A percentile compares a stretch with the other conserved stretches of the same genome.
Conservation (phyloP, 2,329 filamentous ascomycete genomes). For the Exophiala mesophila region DNA sequence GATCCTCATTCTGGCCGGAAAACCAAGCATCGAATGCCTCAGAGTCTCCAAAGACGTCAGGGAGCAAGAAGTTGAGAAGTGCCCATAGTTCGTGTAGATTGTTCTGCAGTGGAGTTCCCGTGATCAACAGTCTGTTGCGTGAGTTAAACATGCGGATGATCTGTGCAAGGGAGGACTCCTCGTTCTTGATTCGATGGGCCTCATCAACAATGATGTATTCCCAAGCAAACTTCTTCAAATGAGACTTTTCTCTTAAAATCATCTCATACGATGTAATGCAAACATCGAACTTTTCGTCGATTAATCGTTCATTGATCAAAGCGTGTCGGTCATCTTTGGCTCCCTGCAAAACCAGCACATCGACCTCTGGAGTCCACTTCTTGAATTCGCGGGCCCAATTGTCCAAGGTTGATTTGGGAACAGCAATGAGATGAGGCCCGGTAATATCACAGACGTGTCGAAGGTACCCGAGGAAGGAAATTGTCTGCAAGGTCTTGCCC, state of each 20-base stretch:
- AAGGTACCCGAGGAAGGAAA: constrained; percentile 91
- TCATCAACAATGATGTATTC: constrained; percentile 99
- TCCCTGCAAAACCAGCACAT: constrained; percentile 88
- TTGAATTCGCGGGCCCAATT: constrained; percentile 97
- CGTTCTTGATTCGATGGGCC: constrained; percentile 98
- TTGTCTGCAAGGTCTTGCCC: constrained; percentile 95
- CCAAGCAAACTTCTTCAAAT: constrained; percentile 97
- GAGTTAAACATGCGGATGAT: constrained; percentile 96
- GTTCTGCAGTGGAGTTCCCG: constrained; percentile 93
- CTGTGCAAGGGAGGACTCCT: constrained; percentile 92
- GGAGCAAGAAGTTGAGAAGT: constrained; percentile 92
- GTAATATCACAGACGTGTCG: constrained; percentile 84
- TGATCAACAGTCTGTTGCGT: constrained; percentile 89
- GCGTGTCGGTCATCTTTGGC: constrained; percentile 87
- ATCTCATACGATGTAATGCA: constrained; percentile 99
- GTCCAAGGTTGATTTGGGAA: constrained; percentile 95
- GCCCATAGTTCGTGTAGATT: constrained; percentile 98
- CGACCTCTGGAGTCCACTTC: constrained; percentile 91
- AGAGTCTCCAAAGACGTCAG: constrained; percentile 94
- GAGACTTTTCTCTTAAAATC: constrained; percentile 90
- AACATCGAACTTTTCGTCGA: constrained; percentile 93
- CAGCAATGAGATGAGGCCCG: constrained; percentile 84
- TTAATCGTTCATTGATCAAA: constrained; percentile 84
- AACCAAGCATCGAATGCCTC: constrained; percentile 99
- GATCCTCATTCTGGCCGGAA: constrained; percentile 80